Base-by-base conservation (phyloP, 2,329 filamentous ascomycete species). In the Ascochyta pisi region DNA sequence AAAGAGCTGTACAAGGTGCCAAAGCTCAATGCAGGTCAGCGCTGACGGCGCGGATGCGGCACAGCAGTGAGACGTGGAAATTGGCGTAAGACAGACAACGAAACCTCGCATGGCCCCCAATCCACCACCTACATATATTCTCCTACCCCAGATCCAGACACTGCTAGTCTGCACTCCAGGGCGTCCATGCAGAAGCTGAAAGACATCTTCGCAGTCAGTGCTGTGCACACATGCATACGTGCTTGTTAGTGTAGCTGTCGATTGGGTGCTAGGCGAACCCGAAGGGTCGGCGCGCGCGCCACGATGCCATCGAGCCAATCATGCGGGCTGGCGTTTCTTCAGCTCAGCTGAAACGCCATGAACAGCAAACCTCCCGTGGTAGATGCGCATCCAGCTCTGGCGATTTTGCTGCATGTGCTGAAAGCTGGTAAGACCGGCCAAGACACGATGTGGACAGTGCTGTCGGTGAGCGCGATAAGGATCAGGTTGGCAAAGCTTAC, bases 21-120 rank as follows among this genome's bases (percentile, higher is more conserved):
- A 34, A 33, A 33, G 27, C 34, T 40, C 45, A 22, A 4, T 6
- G 29, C n/a, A 19, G 16, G 40, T 19, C 34, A 39, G 52, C 40
- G 40, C 44, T 45, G 39, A 29, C 40, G 26, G 49, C 49, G 48
- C 45, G 35, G 27, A 24, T 39, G 52, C 49, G 52, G 52, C 52
- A 50, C 52, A 49, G 45, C 40, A 24, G 50, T 44, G 34, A 50
- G 52, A 44, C 22, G 40, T 45, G 45, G 45, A 49, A n/a, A 54
- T 49, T 48, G 10, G 22, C n/a, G 52, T 50, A 49, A 54, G 52
- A 45, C 45, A 45, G 33, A 43, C 37, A 43, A 54, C 38, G 31
- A 48, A 48, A 26, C 34, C 15, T 45, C 15, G 27, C 26, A 9
- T 39, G 49, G 39, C 33, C 40, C 40, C 45, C 39, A 54, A 35